Base-by-base conservation (phyloP, 1,284 basidiomycete genomes). In the Cutaneotrichosporon daszewskae region DNA sequence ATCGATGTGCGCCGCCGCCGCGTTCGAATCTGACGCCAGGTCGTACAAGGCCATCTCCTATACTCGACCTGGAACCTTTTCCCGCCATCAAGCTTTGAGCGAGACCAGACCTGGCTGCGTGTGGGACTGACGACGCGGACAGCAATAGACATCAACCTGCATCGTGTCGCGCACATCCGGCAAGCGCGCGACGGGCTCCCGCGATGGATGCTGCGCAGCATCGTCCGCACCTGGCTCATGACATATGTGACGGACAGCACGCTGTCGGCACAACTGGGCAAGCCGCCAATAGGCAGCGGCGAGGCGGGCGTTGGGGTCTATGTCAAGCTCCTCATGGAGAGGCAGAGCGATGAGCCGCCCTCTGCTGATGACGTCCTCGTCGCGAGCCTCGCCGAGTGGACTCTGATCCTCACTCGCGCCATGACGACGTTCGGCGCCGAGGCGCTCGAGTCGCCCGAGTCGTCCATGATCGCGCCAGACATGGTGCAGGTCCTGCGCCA, bases 1-100 rank as follows among this genome's bases (percentile, higher is more conserved):
- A 51, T 64, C 11, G 62, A 64, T 35, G n/a, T n/a, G n/a, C n/a
- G n/a, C n/a, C n/a, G n/a, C n/a, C n/a, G n/a, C n/a, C 25, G 13
- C 8, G 13, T 26, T 13, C 9, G 25, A 26, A 8, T 26, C 25
- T 26, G 25, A 47, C 36, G n/a, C n/a, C n/a, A n/a, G n/a, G 43
- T 50, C 13, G 47, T 60, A 3, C 55, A 64, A 47, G 62, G 54
- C 3, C 62, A 64, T 37, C 46, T 62, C 5, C 47, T 64, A 1
- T 62, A 64, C 39, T 23, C 55, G 16, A 47, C 43, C 16, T 64
- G 62, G 62, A 64, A 64, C 36, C 48, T 64, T 11, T 53, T 62
- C n/a, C 57, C 50, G 3, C 56, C 60, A 2, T 53, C 47, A 11
- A 36, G 49, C 12, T 64, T 64, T 32, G 62, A 62, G 38, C 53